Evolutionary conservation across 257 asterid genomes (phyloP).

Genomic region (Solanum dulcamara): DNA sequence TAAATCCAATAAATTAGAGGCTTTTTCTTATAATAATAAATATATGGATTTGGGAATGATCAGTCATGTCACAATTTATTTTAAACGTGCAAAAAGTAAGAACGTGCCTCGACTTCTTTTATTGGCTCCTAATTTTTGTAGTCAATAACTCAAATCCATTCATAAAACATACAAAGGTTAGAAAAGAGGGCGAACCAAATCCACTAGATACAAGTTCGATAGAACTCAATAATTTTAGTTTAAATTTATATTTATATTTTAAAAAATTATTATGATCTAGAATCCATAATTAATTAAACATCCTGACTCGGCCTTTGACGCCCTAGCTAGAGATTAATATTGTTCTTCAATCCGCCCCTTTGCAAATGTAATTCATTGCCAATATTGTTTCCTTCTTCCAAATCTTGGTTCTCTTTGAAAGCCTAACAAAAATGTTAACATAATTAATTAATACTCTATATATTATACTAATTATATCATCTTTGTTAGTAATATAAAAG

Average conservation of each 20-base stretch:
- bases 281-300: neutral
- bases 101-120: neutral
- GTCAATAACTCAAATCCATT: too few relatives aligned
- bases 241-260: too few relatives aligned
- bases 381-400: conserved; percentile 20
- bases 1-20: neutral
- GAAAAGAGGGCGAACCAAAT: too few relatives aligned
- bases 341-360: neutral
- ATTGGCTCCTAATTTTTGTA: too few relatives aligned
- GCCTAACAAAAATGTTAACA: neutral
- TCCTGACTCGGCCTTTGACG: too few relatives aligned
- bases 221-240: too few relatives aligned
- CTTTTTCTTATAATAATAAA: neutral
- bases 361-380: conserved; percentile 3
- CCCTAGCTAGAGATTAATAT: neutral
- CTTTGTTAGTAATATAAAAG: neutral
- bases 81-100: neutral
- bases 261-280: too few relatives aligned
- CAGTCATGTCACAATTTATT: neutral
- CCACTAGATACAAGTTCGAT: too few relatives aligned
- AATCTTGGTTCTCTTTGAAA: conserved; percentile 13
- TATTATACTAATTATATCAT: neutral
- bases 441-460: neutral
- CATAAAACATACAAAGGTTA: too few relatives aligned
- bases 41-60: neutral